Evolutionary conservation across 1,139 yeast species (phyloP), one percentile per base, ranked within the genome.

Genomic region (Pichia sp.): DNA sequence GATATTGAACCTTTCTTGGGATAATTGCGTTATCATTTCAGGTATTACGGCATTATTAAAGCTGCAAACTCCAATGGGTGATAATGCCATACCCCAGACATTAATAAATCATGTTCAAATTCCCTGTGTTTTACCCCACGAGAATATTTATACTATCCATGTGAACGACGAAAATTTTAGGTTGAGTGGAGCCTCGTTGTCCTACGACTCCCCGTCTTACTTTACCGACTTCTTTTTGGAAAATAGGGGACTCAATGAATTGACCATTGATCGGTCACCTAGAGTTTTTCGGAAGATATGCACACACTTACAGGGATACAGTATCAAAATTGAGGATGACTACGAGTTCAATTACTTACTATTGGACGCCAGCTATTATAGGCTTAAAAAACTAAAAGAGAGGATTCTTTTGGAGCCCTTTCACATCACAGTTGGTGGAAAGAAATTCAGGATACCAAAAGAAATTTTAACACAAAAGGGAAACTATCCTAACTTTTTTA

Each of bases 211-310:
- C 0, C 86, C 87, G 2, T 80, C 85, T 2, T 80, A 80, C 62
- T 82, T 82, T 65, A 80, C 86, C 16, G 64, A 69, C 21, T 81
- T 66, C 65, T 82, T 82, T 58, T 48, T 53, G 2, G 60, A 66
- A 18, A 63, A 65, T 36, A 73, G 60, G 2, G 75, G 74, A 59
- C 65, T 63, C 21, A 74, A 71, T 22, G 78, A 78, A 44, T 72
- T 75, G 0, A 66, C 88, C n/a, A 80, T 90, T 48, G 97, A 90
- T 66, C 70, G 96, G 44, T 83, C 85, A n/a, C 86, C 95, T 0
- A 71, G 66, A 3, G 78, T 87, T 0, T 90, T 90, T 66, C 80
- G 81, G 50, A 71, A 74, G 56, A 85, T 90, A 31, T 80, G 80
- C 59, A 65, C 71, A 53, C 96, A 90, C 70, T 69, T 90, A 34